These are phyloP conservation scores for Candida khao-thaluensis DNA, from an alignment of 805 yeast genomes.

Conservation along the genomic window DNA sequence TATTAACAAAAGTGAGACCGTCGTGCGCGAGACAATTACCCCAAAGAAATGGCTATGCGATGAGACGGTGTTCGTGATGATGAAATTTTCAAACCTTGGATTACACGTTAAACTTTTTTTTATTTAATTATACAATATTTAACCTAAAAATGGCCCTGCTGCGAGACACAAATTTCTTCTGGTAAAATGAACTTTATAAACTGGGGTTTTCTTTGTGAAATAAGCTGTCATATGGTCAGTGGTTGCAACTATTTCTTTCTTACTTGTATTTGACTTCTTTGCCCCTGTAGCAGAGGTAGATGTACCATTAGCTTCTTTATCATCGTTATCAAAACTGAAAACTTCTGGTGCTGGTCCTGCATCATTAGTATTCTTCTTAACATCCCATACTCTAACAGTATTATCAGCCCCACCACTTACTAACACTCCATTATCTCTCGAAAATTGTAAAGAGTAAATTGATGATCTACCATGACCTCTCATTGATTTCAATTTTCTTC, in stretches of 20 bases:
- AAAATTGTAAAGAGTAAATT: conserved; percentile 79
- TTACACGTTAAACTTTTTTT: not conserved
- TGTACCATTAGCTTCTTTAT: conserved; percentile 7
- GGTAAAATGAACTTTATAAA: conserved; percentile 89
- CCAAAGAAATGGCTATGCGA: conserved; percentile 6
- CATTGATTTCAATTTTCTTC: conserved; percentile 85
- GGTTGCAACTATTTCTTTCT: conserved; percentile 75
- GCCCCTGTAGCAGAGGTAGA: conserved; percentile 12
- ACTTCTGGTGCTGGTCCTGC: conserved; percentile 77
- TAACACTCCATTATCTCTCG: conserved; percentile 82
- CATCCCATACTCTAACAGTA: conserved; percentile 95
- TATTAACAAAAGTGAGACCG: conserved; percentile 3
- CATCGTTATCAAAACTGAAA: conserved; percentile 28
- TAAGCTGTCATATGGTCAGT: conserved; percentile 91
- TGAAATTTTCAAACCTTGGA: too few relatives aligned
- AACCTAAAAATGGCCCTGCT: conserved; percentile 72
- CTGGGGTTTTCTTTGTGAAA: conserved; percentile 91
- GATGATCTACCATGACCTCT: conserved; percentile 90
- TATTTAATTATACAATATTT: conserved; percentile 1
- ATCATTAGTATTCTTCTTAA: conserved; percentile 79
- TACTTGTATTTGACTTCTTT: conserved; percentile 49
- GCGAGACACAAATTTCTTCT: conserved; percentile 88
- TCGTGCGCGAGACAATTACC: conserved; percentile 5
- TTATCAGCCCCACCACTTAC: conserved; percentile 93
- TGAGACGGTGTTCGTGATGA: not conserved